phyloP scores from a whole-genome alignment of 1,284 basidiomycete species.

The Marasmius fiardii region DNA sequence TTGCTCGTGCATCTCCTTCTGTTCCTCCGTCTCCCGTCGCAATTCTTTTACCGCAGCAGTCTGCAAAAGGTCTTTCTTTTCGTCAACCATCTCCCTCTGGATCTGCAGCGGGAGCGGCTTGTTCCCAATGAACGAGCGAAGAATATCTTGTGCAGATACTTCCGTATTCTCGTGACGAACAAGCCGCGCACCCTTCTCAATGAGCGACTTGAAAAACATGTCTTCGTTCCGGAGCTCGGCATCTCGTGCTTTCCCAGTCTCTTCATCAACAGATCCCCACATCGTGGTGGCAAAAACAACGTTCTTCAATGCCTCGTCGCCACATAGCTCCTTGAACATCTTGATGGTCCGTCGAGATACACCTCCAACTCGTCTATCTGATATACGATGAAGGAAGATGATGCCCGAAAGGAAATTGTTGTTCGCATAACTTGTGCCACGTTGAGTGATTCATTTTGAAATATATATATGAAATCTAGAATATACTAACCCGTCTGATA shows the following conservation, averaged over 20 bases:
- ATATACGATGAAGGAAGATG: constrained; percentile 46
- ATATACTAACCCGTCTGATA: constrained; percentile 17
- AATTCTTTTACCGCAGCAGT: constrained; percentile 40
- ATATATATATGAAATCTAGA: neutral
- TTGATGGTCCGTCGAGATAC: constrained; percentile 39
- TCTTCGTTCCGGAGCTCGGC: constrained; percentile 29
- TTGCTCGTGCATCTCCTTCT: constrained; percentile 29
- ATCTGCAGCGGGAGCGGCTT: constrained; percentile 33
- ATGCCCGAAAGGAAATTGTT: constrained; percentile 36
- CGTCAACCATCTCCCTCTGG: constrained; percentile 37
- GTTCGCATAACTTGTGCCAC: constrained; percentile 31
- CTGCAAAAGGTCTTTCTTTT: constrained; percentile 33
- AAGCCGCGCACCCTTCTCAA: constrained; percentile 35
- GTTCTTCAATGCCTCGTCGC: constrained; percentile 38
- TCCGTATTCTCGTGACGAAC: constrained; percentile 30
- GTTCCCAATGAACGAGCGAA: constrained; percentile 28
- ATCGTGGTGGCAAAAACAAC: constrained; percentile 44
- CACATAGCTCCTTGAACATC: constrained; percentile 45
- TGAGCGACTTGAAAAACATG: constrained; percentile 34
- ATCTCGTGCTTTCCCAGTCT: constrained; percentile 33
- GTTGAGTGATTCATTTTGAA: neutral
- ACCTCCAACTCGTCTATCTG: constrained; percentile 41
- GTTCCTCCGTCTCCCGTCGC: constrained; percentile 31
- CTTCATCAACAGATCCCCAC: constrained; percentile 36
- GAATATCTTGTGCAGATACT: constrained; percentile 24